phyloP scores from a whole-genome alignment of 371 early-diverging fungal genomes.

The Mucor piriformis region DNA sequence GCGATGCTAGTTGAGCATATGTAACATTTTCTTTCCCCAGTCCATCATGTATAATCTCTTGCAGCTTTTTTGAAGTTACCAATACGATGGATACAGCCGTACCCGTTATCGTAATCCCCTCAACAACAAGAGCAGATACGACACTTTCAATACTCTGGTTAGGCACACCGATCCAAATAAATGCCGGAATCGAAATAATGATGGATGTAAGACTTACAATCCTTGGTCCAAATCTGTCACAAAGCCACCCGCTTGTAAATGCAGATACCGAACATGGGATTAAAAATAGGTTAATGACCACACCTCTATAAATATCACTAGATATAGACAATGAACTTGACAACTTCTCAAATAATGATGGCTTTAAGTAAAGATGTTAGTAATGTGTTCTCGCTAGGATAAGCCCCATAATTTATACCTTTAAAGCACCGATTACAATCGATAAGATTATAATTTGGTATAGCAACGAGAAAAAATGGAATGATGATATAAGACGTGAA shows the following conservation, averaged over 20 bases:
- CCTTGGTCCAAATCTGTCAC: constrained; percentile 18
- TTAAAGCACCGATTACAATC: constrained; percentile 5
- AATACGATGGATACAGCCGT: background rate
- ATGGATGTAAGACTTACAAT: constrained; percentile 9
- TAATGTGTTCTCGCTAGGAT: background rate
- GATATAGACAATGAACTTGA: background rate
- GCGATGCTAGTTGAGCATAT: background rate
- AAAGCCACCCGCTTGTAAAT: constrained; percentile 2
- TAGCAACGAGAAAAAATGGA: background rate
- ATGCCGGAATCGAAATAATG: constrained; percentile 14
- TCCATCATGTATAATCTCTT: background rate
- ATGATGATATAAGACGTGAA: background rate
- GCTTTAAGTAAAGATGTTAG: background rate
- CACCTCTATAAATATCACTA: background rate
- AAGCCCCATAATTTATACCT: constrained; percentile 8
- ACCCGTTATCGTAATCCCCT: constrained; percentile 4
- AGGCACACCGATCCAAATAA: constrained; percentile 25
- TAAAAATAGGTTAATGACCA: background rate
- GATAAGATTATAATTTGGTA: constrained; percentile 3
- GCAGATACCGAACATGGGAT: constrained; percentile 7
- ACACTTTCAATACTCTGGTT: constrained; percentile 15
- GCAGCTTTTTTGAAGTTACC: background rate
- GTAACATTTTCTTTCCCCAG: background rate
- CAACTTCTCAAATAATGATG: background rate
- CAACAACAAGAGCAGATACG: constrained; percentile 10